Evolutionary conservation across 1,284 basidiomycete species (phyloP).

Genomic region (Austropuccinia psidii): DNA sequence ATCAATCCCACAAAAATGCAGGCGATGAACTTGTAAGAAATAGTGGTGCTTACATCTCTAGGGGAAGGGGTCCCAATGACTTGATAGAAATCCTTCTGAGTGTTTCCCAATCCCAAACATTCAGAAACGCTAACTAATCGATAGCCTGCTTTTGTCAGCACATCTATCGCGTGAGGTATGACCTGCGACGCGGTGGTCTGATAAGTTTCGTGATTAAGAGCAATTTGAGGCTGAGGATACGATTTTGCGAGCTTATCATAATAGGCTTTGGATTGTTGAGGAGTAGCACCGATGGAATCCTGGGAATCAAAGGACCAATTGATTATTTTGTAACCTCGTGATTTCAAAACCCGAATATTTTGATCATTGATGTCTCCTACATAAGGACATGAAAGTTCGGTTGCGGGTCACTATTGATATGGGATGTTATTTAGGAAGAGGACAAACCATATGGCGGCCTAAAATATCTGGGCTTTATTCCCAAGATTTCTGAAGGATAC

Average conservation of each 20-base stretch:
- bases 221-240: conserved; percentile 10
- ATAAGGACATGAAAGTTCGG: no score
- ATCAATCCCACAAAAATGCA: no score
- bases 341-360: conserved; percentile 7
- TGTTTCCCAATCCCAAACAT: conserved; percentile 19
- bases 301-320: conserved; percentile 27
- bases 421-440: not conserved
- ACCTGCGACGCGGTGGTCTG: conserved; percentile 2
- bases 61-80: conserved; percentile 12
- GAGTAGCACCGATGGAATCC: conserved; percentile 6
- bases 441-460: conserved; percentile 30
- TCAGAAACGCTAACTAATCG: conserved; percentile 19
- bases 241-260: conserved; percentile 1
- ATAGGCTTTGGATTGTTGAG: not conserved
- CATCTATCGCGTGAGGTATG: conserved; percentile 5
- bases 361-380: no score
- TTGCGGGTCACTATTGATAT: not conserved
- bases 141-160: conserved; percentile 26
- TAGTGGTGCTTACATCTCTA: conserved; percentile 16
- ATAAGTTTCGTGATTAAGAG: conserved; percentile 26
- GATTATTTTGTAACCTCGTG: conserved; percentile 24
- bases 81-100: conserved; percentile 13
- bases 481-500: conserved; percentile 25
- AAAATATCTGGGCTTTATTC: conserved; percentile 32
- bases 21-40: no score